phyloP scores from a whole-genome alignment of 345 rosid species.

The Heritiera fomes region DNA sequence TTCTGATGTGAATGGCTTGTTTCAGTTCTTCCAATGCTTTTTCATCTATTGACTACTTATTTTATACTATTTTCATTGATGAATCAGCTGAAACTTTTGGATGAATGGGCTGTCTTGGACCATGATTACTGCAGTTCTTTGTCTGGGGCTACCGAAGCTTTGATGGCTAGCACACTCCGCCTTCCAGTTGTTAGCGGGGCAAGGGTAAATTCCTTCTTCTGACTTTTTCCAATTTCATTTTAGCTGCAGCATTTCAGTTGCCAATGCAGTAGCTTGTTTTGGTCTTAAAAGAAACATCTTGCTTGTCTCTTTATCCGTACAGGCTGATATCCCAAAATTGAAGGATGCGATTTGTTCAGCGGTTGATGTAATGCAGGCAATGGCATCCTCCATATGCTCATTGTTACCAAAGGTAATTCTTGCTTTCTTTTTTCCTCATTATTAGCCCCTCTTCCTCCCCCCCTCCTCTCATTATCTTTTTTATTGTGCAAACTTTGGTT shows the following conservation, averaged over 20 bases:
- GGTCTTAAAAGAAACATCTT: slow-evolving; percentile 12
- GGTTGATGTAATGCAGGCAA: slow-evolving; percentile 85
- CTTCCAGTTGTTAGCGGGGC: slow-evolving; percentile 85
- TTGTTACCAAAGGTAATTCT: slow-evolving; percentile 61
- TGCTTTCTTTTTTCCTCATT: background rate
- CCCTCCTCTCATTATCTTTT: background rate
- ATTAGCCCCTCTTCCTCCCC: background rate
- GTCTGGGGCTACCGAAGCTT: slow-evolving; percentile 70
- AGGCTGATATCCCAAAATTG: slow-evolving; percentile 75
- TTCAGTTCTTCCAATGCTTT: slow-evolving; percentile 1
- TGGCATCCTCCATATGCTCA: slow-evolving; percentile 74
- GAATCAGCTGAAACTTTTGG: slow-evolving; percentile 62
- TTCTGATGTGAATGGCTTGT: background rate
- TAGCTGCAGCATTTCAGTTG: slow-evolving; percentile 3
- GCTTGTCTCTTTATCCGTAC: slow-evolving; percentile 25
- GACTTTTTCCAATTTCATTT: background rate
- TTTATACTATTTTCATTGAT: slow-evolving; percentile 13
- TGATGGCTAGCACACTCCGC: slow-evolving; percentile 81
- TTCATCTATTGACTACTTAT: background rate
- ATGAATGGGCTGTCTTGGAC: slow-evolving; percentile 62
- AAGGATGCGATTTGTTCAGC: slow-evolving; percentile 85
- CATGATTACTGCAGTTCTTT: slow-evolving; percentile 63
- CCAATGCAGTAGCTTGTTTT: slow-evolving; percentile 3
- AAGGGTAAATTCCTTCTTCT: slow-evolving; percentile 43
- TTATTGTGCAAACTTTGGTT: background rate